Conservation (phyloP, 2,329 filamentous ascomycete genomes). For the Beauveria pseudobassiana region DNA sequence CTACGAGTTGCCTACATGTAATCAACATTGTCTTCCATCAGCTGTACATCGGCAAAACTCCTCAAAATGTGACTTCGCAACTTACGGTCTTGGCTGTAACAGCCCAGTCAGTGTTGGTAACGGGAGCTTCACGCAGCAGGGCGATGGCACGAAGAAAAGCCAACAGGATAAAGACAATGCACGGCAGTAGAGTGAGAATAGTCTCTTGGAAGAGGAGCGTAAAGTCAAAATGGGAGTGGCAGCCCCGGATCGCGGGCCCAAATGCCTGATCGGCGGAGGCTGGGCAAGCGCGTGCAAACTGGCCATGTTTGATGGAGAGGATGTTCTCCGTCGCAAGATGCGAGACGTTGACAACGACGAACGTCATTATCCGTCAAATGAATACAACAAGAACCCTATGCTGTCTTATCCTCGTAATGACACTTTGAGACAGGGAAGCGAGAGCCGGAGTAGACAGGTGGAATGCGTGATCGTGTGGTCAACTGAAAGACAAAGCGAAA, state of each 20-base stretch:
- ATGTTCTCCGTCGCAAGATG: not conserved
- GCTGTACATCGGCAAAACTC: not conserved
- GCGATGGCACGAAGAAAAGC: not conserved
- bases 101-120: not conserved
- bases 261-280: not conserved
- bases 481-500: no score
- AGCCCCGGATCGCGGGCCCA: not conserved
- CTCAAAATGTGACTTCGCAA: not conserved
- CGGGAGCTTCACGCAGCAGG: not conserved
- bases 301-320: not conserved
- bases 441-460: no score
- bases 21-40: not conserved
- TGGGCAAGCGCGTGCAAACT: not conserved
- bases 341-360: not conserved
- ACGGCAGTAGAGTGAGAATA: conserved; percentile 9
- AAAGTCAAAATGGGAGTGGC: conserved; percentile 13
- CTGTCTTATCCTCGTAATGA: no score
- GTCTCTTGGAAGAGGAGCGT: conserved; percentile 14
- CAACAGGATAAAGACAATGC: not conserved
- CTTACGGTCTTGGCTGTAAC: not conserved
- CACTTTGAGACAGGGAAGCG: no score
- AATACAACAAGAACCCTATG: not conserved
- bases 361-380: not conserved
- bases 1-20: not conserved
- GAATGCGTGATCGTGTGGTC: no score